These are phyloP conservation scores for Zygotorulaspora danielsina DNA, from an alignment of 805 yeast genomes.

Conservation along the genomic window DNA sequence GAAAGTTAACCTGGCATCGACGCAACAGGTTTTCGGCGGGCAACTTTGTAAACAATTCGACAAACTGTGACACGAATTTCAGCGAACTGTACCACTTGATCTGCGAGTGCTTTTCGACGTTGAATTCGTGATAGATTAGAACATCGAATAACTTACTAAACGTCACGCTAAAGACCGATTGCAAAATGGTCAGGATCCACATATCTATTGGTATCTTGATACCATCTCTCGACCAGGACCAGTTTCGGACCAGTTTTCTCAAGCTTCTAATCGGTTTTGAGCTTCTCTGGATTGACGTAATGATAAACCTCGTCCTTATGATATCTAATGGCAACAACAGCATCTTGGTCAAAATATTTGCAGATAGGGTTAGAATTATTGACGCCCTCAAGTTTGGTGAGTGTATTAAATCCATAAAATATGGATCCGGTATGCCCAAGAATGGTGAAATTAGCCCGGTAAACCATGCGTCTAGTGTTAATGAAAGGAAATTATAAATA, in stretches of 20 bases:
- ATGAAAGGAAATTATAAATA: conserved; percentile 65
- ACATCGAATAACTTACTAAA: conserved; percentile 67
- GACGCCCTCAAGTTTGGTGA: conserved; percentile 71
- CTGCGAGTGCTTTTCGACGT: conserved; percentile 61
- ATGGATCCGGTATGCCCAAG: conserved; percentile 81
- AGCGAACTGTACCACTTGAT: conserved; percentile 57
- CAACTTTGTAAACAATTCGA: conserved; percentile 68
- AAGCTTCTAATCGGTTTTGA: conserved; percentile 52
- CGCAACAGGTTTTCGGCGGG: conserved; percentile 85
- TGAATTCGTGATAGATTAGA: conserved; percentile 52
- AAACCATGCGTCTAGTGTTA: conserved; percentile 85
- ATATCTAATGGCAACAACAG: conserved; percentile 76
- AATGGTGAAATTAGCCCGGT: conserved; percentile 83
- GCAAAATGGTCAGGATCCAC: conserved; percentile 62
- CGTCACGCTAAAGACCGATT: conserved; percentile 55
- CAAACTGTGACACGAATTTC: conserved; percentile 54
- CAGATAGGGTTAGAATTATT: conserved; percentile 61
- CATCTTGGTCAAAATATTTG: conserved; percentile 68
- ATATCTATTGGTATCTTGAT: conserved; percentile 55
- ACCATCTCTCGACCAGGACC: conserved; percentile 38
- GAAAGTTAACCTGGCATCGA: conserved; percentile 72
- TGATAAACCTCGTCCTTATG: conserved; percentile 70
- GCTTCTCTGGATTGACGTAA: conserved; percentile 51
- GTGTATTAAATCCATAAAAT: conserved; percentile 74
- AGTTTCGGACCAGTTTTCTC: conserved; percentile 55